Evolutionary conservation across 352 stramenopile genomes (phyloP), one percentile per base, ranked within the genome.

Genomic region (Pythium coloratum): DNA sequence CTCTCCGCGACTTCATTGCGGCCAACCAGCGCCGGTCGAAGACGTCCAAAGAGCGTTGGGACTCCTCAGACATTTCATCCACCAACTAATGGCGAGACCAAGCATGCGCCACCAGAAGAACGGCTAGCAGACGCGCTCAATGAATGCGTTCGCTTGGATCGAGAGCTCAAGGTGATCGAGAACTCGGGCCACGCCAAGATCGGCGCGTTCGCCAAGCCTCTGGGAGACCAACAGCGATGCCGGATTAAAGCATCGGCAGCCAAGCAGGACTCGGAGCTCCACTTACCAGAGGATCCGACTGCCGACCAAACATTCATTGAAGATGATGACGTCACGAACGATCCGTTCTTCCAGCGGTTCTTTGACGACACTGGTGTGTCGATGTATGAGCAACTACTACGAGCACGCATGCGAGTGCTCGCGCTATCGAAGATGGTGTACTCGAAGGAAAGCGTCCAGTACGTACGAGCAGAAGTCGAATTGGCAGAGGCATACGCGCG

Each of bases 81-180:
- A 10, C 46, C 2, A 4, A 6, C n/a, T 6, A 24, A 53, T 9
- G 46, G 46, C 20, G 20, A 53, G 1, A 2, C 20, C 46, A 30
- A 53, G 46, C 6, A 77, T 53, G 65, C 70, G 40, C 67, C 68
- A 4, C 71, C 74, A 2, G 47, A 66, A 2, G 69, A 78, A 12
- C 72, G 77, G 0, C 72, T 81, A 8, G 49, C 26, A 20, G 67
- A 69, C 6, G 59, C 69, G 2, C 34, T 67, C 8, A 49, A 55
- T 2, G 68, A 81, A 57, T 84, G 72, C 38, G 4, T 42, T 16
- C 55, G 62, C 1, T 66, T 87, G 1, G 81, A 88, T 55, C 70
- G 61, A 2, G 82, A 91, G 62, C 55, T 92, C 28, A 75, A 84
- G 64, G 74, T 89, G 34, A 77, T 92, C 9, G 84, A 92, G 49